These are phyloP conservation scores for Fusarium veterinarium DNA, from an alignment of 2,329 filamentous ascomycete genomes.

Conservation along the genomic window DNA sequence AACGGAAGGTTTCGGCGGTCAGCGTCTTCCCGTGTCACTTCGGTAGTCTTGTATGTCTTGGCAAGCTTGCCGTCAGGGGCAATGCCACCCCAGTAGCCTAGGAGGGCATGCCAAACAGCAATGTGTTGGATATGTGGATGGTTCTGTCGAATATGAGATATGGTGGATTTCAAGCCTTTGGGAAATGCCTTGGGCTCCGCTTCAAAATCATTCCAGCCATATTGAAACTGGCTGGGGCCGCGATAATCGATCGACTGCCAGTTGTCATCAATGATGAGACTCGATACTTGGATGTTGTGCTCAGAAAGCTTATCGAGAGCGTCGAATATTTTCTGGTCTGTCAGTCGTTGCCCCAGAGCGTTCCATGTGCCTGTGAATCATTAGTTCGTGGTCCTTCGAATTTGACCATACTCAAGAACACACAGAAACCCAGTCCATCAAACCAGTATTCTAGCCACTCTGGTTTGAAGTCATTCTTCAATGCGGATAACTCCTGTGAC, in stretches of 20 bases:
- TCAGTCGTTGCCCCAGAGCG: slow-evolving; percentile 84
- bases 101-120: slow-evolving; percentile 92
- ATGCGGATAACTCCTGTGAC: slow-evolving; percentile 58
- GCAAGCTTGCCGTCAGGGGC: slow-evolving; percentile 79
- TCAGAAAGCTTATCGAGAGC: slow-evolving; percentile 78
- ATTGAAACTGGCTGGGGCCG: slow-evolving; percentile 64
- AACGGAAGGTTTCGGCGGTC: slow-evolving; percentile 60
- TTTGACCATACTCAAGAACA: slow-evolving; percentile 39
- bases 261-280: slow-evolving; percentile 95
- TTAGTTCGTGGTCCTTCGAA: slow-evolving; percentile 23
- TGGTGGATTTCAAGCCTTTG: slow-evolving; percentile 77
- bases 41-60: slow-evolving; percentile 79
- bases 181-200: slow-evolving; percentile 85
- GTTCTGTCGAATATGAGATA: slow-evolving; percentile 74
- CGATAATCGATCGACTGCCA: slow-evolving; percentile 81
- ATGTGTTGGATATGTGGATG: slow-evolving; percentile 83
- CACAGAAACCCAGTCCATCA: slow-evolving; percentile 91
- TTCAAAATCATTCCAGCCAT: slow-evolving; percentile 85
- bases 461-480: slow-evolving; percentile 62
- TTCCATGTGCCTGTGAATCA: slow-evolving; percentile 82
- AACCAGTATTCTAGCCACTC: slow-evolving; percentile 90
- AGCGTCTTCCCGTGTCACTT: slow-evolving; percentile 63
- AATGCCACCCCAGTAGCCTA: slow-evolving; percentile 93
- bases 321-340: slow-evolving; percentile 80
- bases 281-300: slow-evolving; percentile 81